Percentiles rank a stretch among this genome's conserved stretches.
These are phyloP conservation scores for Epicoccum nigrum DNA, from an alignment of 2,329 filamentous ascomycete genomes.

Conservation along the genomic window DNA sequence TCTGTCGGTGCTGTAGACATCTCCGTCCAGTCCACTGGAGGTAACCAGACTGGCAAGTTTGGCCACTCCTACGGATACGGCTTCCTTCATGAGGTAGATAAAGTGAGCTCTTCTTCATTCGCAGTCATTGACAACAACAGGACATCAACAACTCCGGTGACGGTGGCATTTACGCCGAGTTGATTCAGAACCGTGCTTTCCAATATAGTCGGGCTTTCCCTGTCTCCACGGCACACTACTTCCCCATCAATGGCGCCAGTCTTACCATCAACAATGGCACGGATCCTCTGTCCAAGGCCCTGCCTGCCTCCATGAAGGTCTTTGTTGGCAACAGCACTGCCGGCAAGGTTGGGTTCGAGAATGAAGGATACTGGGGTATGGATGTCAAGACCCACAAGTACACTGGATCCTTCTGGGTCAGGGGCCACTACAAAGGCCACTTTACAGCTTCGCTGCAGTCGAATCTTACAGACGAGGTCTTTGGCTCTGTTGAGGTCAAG, in stretches of 20 bases:
- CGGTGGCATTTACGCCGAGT: constrained; percentile 73
- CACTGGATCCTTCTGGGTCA: constrained; percentile 59
- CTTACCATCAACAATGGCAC: constrained; percentile 48
- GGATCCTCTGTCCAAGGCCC: constrained; percentile 53
- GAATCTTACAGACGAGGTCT: constrained; percentile 51
- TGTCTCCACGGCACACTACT: constrained; percentile 37
- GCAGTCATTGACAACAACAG: constrained; percentile 16
- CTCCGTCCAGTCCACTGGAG: constrained; percentile 33
- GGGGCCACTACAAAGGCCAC: constrained; percentile 40
- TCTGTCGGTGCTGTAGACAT: constrained; percentile 34
- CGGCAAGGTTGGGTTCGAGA: constrained; percentile 55
- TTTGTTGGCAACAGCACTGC: constrained; percentile 41
- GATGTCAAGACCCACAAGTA: constrained; percentile 57
- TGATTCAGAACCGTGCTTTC: constrained; percentile 74
- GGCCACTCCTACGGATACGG: constrained; percentile 39
- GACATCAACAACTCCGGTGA: constrained; percentile 71
- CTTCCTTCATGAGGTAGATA: constrained; percentile 38
- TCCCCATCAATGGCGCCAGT: constrained; percentile 42
- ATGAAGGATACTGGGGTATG: constrained; percentile 60
- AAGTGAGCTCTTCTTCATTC: not conserved
- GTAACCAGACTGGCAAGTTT: constrained; percentile 38
- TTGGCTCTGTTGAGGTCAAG: constrained; percentile 42
- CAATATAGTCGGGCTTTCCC: constrained; percentile 54
- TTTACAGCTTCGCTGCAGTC: constrained; percentile 51
- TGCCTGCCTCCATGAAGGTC: constrained; percentile 53